Percentiles rank a stretch among this genome's conserved stretches.
These are phyloP conservation scores for Zalerion maritima DNA, from an alignment of 495 filamentous ascomycete genomes.

Conservation along the genomic window DNA sequence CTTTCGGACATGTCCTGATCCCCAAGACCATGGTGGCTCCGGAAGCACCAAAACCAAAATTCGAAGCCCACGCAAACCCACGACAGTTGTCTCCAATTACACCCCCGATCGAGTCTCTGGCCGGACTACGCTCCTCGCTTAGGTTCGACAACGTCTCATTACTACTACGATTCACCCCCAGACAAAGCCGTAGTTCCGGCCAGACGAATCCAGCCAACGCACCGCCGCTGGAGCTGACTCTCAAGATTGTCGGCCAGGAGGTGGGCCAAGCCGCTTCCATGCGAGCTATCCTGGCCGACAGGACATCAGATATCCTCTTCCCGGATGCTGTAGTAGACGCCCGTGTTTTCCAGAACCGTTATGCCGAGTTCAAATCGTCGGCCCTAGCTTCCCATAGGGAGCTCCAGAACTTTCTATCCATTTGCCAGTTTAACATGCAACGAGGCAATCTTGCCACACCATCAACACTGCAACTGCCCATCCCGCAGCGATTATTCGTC, in stretches of 20 bases:
- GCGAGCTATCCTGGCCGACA: conserved; percentile 8
- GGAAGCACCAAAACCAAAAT: conserved; percentile 2
- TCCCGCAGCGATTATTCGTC: conserved; percentile 18
- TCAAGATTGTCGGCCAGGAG: conserved; percentile 4
- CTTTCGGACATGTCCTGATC: not conserved
- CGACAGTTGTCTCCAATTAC: too few species aligned
- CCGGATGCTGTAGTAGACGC: conserved; percentile 24
- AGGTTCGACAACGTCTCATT: too few species aligned
- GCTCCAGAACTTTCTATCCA: conserved; percentile 21
- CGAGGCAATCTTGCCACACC: conserved; percentile 22
- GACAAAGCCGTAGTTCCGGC: not conserved
- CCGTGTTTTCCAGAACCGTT: conserved; percentile 22
- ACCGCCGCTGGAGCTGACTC: not conserved
- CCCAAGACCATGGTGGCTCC: conserved; percentile 1
- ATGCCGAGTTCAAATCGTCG: conserved; percentile 10
- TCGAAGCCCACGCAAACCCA: too few species aligned
- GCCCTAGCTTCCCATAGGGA: conserved; percentile 11
- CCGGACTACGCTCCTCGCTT: not conserved
- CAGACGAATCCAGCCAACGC: conserved; percentile 8
- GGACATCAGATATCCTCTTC: conserved; percentile 17
- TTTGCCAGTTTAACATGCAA: conserved; percentile 19
- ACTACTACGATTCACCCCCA: too few species aligned
- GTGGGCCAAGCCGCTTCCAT: conserved; percentile 10
- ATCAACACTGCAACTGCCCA: conserved; percentile 17
- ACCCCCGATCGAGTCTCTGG: conserved; percentile 8